These are phyloP conservation scores for Fusarium sp. DNA, from an alignment of 2,329 filamentous ascomycete genomes.

Conservation along the genomic window DNA sequence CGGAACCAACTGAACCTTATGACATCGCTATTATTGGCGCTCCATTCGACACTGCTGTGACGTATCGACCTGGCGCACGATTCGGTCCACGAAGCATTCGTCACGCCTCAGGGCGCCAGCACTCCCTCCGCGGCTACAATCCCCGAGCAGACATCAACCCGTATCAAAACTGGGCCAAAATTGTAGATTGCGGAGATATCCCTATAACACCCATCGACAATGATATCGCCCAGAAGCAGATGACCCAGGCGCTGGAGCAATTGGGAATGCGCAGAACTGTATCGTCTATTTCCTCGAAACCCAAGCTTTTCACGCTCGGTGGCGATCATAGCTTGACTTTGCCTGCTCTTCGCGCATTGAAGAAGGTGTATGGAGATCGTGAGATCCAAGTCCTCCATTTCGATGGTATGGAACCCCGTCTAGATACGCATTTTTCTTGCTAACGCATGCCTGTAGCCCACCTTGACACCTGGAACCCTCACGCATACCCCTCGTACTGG, in stretches of 20 bases:
- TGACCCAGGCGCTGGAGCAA: conserved; percentile 81
- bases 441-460: conserved; percentile 56
- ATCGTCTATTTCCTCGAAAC: conserved; percentile 48
- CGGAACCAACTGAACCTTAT: conserved; percentile 67
- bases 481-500: conserved; percentile 83
- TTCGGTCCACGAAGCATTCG: conserved; percentile 91
- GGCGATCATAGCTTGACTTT: conserved; percentile 80
- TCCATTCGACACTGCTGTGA: conserved; percentile 78
- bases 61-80: conserved; percentile 69
- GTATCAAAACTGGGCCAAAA: conserved; percentile 80
- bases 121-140: conserved; percentile 80
- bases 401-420: conserved; percentile 53
- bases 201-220: conserved; percentile 90
- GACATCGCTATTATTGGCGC: conserved; percentile 78
- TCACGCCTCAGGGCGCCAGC: conserved; percentile 82
- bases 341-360: conserved; percentile 74
- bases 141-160: conserved; percentile 84
- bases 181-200: conserved; percentile 91
- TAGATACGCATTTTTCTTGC: background rate
- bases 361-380: conserved; percentile 67
- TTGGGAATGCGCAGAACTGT: conserved; percentile 59
- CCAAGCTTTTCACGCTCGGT: conserved; percentile 73
- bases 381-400: conserved; percentile 76
- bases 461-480: conserved; percentile 86
- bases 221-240: conserved; percentile 79